Evolutionary conservation across 1,284 basidiomycete species (phyloP), one percentile per base, ranked within the genome.

Genomic region (Omphalotus olearius): DNA sequence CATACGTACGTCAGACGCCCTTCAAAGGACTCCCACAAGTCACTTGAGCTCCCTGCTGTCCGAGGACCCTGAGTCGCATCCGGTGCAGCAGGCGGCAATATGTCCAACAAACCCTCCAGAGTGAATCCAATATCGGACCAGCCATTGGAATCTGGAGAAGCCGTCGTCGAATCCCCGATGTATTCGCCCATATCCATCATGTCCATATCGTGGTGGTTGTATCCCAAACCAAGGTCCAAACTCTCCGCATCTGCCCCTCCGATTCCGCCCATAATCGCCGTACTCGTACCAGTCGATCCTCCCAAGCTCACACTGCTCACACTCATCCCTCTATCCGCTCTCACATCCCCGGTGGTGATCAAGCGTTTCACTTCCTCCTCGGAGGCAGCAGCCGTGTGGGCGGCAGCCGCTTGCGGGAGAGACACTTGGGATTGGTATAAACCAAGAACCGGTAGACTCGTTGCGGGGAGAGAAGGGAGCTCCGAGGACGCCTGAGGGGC

Each of bases 361-460:
- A 33, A 33, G 30, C 13, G 30, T 13, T 33, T 33, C 51, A 52
- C 40, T 38, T 52, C 51, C 51, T 52, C 26, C 45, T 40, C 23
- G 40, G 46, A 47, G 36, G 46, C 6, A 17, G 17, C 9, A n/a
- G 45, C 35, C 30, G 45, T 35, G 30, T 23, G 16, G 41, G 41
- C 48, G 41, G 40, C 39, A 14, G 40, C 17, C 48, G 48, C 39
- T 49, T 49, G 38, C 47, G 38, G 7, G 40, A 16, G 41, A 33
- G 26, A 18, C 16, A 18, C 36, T 39, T 45, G 35, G n/a, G 50
- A 39, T 51, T 45, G 44, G 51, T 48, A 18, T 20, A 55, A 36
- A 55, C 46, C 46, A 55, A 38, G 26, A 55, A 59, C 69, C 69
- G 56, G 67, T 65, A 54, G 56, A 56, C 60, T 62, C 58, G 44